phyloP scores from a whole-genome alignment of 495 filamentous ascomycete species.

The Melanomma pulvis-pyrius region DNA sequence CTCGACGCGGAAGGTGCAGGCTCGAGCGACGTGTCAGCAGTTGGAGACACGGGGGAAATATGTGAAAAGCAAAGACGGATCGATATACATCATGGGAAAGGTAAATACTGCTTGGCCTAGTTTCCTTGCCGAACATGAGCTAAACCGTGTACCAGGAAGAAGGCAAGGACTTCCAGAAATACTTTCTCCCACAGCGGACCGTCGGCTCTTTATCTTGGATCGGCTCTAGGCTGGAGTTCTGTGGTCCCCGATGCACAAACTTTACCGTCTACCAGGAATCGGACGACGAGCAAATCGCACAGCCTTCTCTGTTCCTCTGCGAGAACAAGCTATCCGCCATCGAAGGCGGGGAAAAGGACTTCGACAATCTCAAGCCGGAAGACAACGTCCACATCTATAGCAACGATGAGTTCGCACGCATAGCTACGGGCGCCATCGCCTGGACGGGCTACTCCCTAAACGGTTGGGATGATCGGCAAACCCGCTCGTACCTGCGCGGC shows the following conservation, averaged over 20 bases:
- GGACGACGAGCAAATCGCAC: slow-evolving; percentile 12
- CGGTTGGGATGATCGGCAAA: slow-evolving; percentile 3
- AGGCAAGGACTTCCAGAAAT: slow-evolving; percentile 4
- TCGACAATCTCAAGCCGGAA: slow-evolving; percentile 14
- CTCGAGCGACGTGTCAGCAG: slow-evolving; percentile 17
- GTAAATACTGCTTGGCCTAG: background rate
- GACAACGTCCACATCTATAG: slow-evolving; percentile 27
- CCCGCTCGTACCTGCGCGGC: slow-evolving; percentile 23
- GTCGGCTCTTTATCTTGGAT: slow-evolving; percentile 26
- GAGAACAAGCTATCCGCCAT: slow-evolving; percentile 25
- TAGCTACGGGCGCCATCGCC: slow-evolving; percentile 30
- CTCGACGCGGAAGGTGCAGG: slow-evolving; percentile 11
- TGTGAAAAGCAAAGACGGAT: background rate
- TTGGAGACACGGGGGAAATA: background rate
- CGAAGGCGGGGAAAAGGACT: slow-evolving; percentile 8
- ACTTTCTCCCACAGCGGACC: slow-evolving; percentile 7
- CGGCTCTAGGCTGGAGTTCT: slow-evolving; percentile 11
- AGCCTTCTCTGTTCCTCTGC: slow-evolving; percentile 26
- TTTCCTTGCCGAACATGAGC: background rate
- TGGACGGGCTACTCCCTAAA: slow-evolving; percentile 31
- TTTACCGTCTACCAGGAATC: slow-evolving; percentile 33
- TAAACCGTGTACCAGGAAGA: slow-evolving; percentile 4
- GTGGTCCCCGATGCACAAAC: slow-evolving; percentile 36
- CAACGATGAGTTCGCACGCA: slow-evolving; percentile 33
- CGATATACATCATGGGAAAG: slow-evolving; percentile 6